A percentile compares a stretch with the other conserved stretches of the same genome.
Evolutionary conservation across 257 asterid genomes (phyloP).

Genomic region (Nicotiana obtusifolia): DNA sequence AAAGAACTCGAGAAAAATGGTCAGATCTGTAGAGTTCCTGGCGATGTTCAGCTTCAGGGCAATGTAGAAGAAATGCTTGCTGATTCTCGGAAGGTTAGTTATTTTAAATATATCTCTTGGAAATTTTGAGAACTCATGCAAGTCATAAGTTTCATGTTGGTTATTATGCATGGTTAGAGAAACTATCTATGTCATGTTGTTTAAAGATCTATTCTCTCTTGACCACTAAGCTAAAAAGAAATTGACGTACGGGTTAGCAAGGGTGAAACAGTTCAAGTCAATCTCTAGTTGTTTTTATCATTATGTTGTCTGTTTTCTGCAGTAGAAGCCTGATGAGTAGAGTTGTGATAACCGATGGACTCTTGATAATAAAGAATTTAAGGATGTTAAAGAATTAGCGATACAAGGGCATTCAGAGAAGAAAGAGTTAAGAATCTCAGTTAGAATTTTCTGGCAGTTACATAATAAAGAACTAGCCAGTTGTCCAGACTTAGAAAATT

Average conservation of each 20-base stretch:
- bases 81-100: slow-evolving; percentile 49
- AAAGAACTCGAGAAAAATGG: slow-evolving; percentile 77
- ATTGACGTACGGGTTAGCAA: neutral
- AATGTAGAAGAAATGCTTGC: slow-evolving; percentile 40
- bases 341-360: neutral
- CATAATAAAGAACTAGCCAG: neutral
- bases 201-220: neutral
- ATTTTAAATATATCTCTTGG: neutral
- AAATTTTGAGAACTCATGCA: neutral
- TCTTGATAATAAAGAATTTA: neutral
- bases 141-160: neutral
- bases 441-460: neutral
- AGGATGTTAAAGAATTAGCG: neutral
- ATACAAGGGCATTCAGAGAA: neutral
- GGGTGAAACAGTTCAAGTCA: neutral
- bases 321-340: neutral
- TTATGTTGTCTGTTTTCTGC: neutral
- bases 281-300: neutral
- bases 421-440: neutral
- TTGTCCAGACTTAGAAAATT: neutral
- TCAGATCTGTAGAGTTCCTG: slow-evolving; percentile 66
- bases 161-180: slow-evolving; percentile 1
- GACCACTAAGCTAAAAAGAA: neutral
- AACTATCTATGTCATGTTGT: neutral
- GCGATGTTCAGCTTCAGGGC: slow-evolving; percentile 70